Evolutionary conservation across 202 grass and related monocot species (phyloP), one percentile per base, ranked within the genome.

Genomic region (Hordeum pubiflorum): DNA sequence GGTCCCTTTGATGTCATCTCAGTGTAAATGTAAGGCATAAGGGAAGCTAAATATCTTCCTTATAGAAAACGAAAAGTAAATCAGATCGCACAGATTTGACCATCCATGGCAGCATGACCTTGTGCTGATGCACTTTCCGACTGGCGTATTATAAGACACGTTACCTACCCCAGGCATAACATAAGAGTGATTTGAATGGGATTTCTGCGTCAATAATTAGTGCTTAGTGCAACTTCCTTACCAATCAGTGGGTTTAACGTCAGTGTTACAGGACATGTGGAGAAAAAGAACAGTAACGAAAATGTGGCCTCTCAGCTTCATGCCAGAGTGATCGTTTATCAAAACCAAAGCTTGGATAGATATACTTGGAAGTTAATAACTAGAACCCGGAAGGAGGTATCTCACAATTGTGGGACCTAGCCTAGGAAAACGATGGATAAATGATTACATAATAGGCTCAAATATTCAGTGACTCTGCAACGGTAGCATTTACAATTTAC

Each of bases 351-450:
- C 2, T 62, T 79, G 74, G 83, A 79, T 61, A 60, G 67, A 78
- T 61, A 75, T 56, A 69, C 61, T 69, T 82, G 60, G 67, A 79
- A 40, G 67, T 43, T 78, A 75, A 55, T 13, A 82, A 72, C 48
- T 69, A 79, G 36, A 82, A 52, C 76, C 59, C 38, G 3, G 29
- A 14, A 69, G 38, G 78, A 89, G 78, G 60, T 26, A 75, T 79
- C 79, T 79, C 38, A 54, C 15, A 78, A 34, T 20, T 26, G 31
- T 69, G 59, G 50, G 79, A 17, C 60, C 62, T 61, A 8, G 22
- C 50, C 20, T 59, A 18, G 20, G 46, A 73, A 66, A 65, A 72
- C 5, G 2, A 77, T 74, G 12, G 38, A 13, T 39, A 38, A 74
- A 74, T 50, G 9, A 61, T 82, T 50, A 73, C 24, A 69, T 23